A percentile compares a stretch with the other conserved stretches of the same genome.
These are phyloP conservation scores for Hypsizygus marmoreus DNA, from an alignment of 768 basidiomycete species.

Conservation along the genomic window DNA sequence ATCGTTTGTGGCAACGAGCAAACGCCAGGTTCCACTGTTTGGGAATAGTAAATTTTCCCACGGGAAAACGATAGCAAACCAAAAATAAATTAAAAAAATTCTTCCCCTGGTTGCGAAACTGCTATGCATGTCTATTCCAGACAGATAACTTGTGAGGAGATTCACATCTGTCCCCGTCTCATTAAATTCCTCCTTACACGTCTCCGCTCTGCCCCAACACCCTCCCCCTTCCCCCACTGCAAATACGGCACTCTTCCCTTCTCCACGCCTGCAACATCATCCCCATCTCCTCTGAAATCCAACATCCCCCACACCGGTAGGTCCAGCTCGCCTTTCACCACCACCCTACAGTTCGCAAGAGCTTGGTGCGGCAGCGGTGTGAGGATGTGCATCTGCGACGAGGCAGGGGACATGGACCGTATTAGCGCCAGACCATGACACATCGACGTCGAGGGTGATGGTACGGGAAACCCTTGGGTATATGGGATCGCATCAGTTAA, in stretches of 20 bases:
- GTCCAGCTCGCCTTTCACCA: slow-evolving; percentile 89
- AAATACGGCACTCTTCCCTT: slow-evolving; percentile 71
- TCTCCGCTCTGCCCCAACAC: slow-evolving; percentile 71
- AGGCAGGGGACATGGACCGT: slow-evolving; percentile 47
- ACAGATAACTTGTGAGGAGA: too few species aligned
- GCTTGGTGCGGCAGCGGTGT: slow-evolving; percentile 65
- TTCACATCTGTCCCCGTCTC: slow-evolving; percentile 76
- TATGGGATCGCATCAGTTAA: slow-evolving; percentile 49
- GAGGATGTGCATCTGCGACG: slow-evolving; percentile 65
- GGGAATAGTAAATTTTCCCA: too few species aligned
- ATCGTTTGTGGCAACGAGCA: slow-evolving; percentile 3
- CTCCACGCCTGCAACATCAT: slow-evolving; percentile 48
- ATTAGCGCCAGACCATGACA: slow-evolving; percentile 82
- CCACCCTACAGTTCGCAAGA: slow-evolving; percentile 44
- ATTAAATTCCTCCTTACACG: slow-evolving; percentile 85
- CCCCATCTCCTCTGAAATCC: slow-evolving; percentile 55
- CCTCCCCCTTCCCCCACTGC: slow-evolving; percentile 72
- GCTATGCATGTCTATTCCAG: too few species aligned
- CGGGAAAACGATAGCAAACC: too few species aligned
- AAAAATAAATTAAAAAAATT: too few species aligned
- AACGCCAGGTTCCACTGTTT: too few species aligned
- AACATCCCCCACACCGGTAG: slow-evolving; percentile 87
- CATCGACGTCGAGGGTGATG: slow-evolving; percentile 58
- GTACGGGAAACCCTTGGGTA: slow-evolving; percentile 51
- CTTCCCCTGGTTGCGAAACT: too few species aligned